phyloP scores from a whole-genome alignment of 2,329 filamentous ascomycete species.

The Escovopsis sp. region DNA sequence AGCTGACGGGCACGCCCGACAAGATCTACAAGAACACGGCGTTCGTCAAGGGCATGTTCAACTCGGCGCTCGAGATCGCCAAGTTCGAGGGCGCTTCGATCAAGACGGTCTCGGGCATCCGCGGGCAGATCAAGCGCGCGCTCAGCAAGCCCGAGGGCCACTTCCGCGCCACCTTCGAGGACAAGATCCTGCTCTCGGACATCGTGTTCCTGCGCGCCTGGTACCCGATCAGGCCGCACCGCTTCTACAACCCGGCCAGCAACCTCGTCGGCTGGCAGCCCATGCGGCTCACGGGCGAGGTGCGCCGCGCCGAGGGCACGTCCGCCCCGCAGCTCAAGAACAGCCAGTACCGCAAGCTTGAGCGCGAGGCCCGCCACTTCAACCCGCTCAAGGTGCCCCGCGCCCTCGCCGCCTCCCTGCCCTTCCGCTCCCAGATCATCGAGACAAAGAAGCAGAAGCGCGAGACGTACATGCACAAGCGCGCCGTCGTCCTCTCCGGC shows the following conservation, averaged over 20 bases:
- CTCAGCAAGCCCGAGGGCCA: conserved; percentile 86
- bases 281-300: conserved; percentile 89
- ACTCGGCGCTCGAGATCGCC: conserved; percentile 77
- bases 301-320: conserved; percentile 62
- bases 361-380: conserved; percentile 57
- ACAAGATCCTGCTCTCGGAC: conserved; percentile 94
- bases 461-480: conserved; percentile 85
- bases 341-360: conserved; percentile 63
- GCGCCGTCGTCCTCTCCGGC: conserved; percentile 69
- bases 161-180: conserved; percentile 95
- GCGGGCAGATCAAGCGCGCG: conserved; percentile 94
- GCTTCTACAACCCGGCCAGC: conserved; percentile 93
- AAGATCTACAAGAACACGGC: conserved; percentile 99
- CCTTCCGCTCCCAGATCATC: conserved; percentile 84
- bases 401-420: conserved; percentile 67
- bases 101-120: conserved; percentile 87
- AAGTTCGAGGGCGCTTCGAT: conserved; percentile 96
- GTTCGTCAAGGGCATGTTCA: conserved; percentile 99
- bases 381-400: conserved; percentile 66
- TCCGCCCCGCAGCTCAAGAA: conserved; percentile 70
- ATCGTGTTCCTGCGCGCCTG: conserved; percentile 93
- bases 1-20: conserved; percentile 82
- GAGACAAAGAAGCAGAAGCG: conserved; percentile 66
- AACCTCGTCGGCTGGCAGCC: conserved; percentile 86
- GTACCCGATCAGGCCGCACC: conserved; percentile 89